Percentiles rank a stretch among this genome's conserved stretches.
phyloP scores from a whole-genome alignment of 2,329 filamentous ascomycete genomes.

The Apiospora marii region DNA sequence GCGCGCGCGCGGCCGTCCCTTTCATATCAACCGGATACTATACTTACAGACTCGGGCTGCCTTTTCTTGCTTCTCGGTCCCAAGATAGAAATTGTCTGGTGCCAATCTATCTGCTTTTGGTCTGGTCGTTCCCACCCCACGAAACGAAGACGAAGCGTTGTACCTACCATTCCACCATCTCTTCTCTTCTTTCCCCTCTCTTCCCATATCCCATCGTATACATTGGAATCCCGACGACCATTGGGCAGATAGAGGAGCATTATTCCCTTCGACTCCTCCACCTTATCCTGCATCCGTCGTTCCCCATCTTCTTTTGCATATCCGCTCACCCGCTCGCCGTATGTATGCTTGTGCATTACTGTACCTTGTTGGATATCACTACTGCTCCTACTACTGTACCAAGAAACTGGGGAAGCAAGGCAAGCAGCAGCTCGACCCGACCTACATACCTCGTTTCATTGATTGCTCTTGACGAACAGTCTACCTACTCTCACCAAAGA shows the following conservation, averaged over 20 bases:
- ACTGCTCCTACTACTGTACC: conserved; percentile 10
- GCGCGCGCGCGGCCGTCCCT: background rate
- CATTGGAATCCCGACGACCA: background rate
- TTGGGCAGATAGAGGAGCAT: background rate
- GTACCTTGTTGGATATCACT: background rate
- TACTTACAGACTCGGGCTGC: background rate
- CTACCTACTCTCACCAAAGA: background rate
- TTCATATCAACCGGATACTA: background rate
- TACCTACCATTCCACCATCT: conserved; percentile 21
- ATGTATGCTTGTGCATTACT: conserved; percentile 12
- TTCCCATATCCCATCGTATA: conserved; percentile 13
- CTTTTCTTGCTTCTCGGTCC: background rate
- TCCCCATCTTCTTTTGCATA: conserved; percentile 22
- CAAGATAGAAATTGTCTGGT: conserved; percentile 17
- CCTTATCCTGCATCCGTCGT: conserved; percentile 16
- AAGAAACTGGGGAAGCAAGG: background rate
- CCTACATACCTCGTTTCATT: background rate
- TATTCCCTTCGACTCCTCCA: conserved; percentile 7
- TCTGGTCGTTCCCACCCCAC: conserved; percentile 26
- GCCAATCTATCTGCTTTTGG: conserved; percentile 23
- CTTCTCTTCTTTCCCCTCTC: conserved; percentile 24
- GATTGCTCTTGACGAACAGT: conserved; percentile 7
- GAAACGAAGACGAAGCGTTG: conserved; percentile 18
- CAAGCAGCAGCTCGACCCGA: too few species aligned
- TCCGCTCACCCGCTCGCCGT: conserved; percentile 16